phyloP scores from a whole-genome alignment of 305 asterid species.

The Fraxinus paxiana region DNA sequence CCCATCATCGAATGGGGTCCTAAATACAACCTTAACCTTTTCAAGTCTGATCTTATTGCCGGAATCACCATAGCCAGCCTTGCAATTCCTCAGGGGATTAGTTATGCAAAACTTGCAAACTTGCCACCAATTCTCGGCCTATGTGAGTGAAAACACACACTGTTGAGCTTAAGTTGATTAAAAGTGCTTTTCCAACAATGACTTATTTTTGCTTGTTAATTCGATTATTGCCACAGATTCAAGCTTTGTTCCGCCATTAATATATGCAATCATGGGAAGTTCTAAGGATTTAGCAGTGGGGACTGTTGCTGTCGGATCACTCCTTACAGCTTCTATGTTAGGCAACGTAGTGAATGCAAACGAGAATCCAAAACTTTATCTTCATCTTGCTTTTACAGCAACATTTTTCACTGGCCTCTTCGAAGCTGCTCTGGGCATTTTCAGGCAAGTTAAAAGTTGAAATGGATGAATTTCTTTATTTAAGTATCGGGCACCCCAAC shows the following conservation, averaged over 20 bases:
- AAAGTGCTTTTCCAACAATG: background rate
- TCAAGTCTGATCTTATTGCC: constrained; percentile 35
- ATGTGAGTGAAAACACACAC: constrained; percentile 29
- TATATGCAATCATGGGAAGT: constrained; percentile 40
- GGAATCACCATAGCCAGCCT: constrained; percentile 51
- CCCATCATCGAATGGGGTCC: constrained; percentile 36
- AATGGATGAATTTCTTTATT: background rate
- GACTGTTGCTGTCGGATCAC: constrained; percentile 48
- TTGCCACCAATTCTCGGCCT: constrained; percentile 46
- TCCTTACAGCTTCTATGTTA: constrained; percentile 37
- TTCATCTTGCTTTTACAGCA: constrained; percentile 33
- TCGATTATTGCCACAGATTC: constrained; percentile 28
- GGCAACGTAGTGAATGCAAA: constrained; percentile 30
- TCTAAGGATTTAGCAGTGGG: constrained; percentile 48
- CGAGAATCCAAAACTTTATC: constrained; percentile 27
- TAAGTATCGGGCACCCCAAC: background rate
- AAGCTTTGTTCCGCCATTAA: constrained; percentile 44
- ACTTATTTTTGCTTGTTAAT: background rate
- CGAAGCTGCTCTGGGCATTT: constrained; percentile 39
- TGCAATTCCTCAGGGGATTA: constrained; percentile 47
- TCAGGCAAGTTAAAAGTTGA: constrained; percentile 22
- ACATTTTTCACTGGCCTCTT: constrained; percentile 39
- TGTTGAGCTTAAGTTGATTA: background rate
- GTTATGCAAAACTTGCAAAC: constrained; percentile 42
- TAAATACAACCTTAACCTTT: constrained; percentile 24